Conservation (phyloP, 805 yeast species). For the Suhomyces faveliae region DNA sequence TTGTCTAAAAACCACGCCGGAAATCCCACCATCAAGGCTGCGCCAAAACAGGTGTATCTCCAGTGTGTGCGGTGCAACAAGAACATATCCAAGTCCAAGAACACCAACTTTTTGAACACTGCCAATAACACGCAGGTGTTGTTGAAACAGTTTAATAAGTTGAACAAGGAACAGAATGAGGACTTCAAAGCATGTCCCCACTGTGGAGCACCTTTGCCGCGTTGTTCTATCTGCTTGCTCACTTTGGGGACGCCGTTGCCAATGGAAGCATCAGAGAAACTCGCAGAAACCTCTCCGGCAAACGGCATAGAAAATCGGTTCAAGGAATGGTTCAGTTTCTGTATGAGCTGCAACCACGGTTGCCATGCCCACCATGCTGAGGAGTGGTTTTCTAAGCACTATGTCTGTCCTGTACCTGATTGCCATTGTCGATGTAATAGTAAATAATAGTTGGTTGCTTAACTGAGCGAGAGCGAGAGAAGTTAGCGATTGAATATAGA, state of each 20-base stretch:
- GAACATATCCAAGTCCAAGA: conserved; percentile 47
- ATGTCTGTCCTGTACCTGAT: conserved; percentile 91
- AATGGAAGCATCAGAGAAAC: conserved; percentile 30
- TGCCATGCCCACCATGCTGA: conserved; percentile 95
- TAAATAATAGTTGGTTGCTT: conserved; percentile 23
- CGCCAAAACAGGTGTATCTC: conserved; percentile 73
- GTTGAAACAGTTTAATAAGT: conserved; percentile 37
- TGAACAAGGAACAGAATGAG: conserved; percentile 17
- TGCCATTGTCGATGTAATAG: conserved; percentile 82
- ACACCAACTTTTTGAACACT: conserved; percentile 14
- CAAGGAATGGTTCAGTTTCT: conserved; percentile 87
- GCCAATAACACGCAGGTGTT: conserved; percentile 15
- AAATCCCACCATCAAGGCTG: conserved; percentile 42
- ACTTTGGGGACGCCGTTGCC: conserved; percentile 72
- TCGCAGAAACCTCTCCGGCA: conserved; percentile 14
- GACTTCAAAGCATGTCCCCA: conserved; percentile 60
- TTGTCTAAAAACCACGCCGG: conserved; percentile 57
- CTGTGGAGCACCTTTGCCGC: conserved; percentile 83
- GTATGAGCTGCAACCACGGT: conserved; percentile 89
- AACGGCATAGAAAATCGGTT: conserved; percentile 43
- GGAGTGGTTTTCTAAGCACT: conserved; percentile 89
- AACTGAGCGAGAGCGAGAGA: too few relatives aligned
- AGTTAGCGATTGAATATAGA: too few relatives aligned
- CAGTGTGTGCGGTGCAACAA: conserved; percentile 84
- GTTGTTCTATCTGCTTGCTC: conserved; percentile 85